Evolutionary conservation across 495 filamentous ascomycete genomes (phyloP).

Genomic region (Thozetella sp.): DNA sequence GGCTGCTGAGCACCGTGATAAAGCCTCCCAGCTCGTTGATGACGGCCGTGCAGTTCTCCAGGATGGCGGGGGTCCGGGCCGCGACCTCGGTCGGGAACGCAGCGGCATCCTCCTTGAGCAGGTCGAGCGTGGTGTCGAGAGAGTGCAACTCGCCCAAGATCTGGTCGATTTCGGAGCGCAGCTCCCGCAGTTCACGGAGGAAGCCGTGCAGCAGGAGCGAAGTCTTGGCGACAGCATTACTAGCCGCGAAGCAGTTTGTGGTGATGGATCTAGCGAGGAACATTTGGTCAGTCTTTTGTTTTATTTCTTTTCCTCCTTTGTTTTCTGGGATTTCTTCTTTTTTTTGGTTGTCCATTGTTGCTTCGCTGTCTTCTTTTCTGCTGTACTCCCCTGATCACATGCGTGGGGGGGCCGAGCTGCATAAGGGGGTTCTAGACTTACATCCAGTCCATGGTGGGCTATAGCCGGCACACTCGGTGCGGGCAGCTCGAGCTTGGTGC

Average conservation of each 20-base stretch:
- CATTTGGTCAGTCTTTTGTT: no score
- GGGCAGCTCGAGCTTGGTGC: no score
- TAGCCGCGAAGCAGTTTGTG: constrained; percentile 37
- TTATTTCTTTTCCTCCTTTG: no score
- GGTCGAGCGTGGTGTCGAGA: constrained; percentile 39
- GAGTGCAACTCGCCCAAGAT: constrained; percentile 51
- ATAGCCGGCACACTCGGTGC: background rate
- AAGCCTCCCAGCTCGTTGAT: constrained; percentile 33
- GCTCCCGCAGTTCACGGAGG: constrained; percentile 47
- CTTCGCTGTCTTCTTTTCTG: no score
- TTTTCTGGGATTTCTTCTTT: no score
- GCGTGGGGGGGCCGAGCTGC: no score
- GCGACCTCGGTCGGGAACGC: constrained; percentile 35
- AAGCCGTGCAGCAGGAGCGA: constrained; percentile 27
- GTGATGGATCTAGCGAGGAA: constrained; percentile 35
- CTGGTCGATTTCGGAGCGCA: constrained; percentile 42
- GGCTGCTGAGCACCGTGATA: constrained; percentile 25
- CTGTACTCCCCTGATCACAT: no score
- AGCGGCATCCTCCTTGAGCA: constrained; percentile 44
- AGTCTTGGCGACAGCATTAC: constrained; percentile 32
- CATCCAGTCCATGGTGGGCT: constrained; percentile 1
- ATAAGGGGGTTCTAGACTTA: background rate
- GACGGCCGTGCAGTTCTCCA: constrained; percentile 32
- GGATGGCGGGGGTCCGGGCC: constrained; percentile 32
- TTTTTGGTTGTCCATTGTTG: no score